Conservation (phyloP, 805 yeast genomes). For the Ascoidea asiatica region DNA sequence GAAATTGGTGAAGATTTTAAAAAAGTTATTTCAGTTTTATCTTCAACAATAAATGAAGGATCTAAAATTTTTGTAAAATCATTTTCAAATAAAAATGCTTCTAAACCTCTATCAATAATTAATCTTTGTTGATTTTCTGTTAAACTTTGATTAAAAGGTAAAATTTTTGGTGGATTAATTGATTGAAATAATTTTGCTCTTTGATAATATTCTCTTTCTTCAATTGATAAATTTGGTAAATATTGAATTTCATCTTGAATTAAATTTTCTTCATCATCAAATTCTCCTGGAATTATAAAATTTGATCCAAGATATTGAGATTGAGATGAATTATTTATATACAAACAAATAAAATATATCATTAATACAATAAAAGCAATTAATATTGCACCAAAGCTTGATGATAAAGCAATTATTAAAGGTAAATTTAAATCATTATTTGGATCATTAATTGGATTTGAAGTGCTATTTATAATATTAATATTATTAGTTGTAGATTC, state of each 20-base stretch:
- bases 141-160: constrained; percentile 6
- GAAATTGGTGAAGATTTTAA: constrained; percentile 3
- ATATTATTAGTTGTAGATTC: too few relatives aligned
- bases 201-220: constrained; percentile 1
- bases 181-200: constrained; percentile 2
- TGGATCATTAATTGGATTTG: too few relatives aligned
- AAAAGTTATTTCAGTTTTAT: constrained; percentile 9
- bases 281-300: constrained; percentile 1
- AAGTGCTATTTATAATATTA: too few relatives aligned
- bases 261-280: constrained; percentile 2
- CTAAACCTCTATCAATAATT: constrained; percentile 10
- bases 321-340: background rate
- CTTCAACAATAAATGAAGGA: constrained; percentile 5
- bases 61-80: background rate
- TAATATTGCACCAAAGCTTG: constrained; percentile 6
- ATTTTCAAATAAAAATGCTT: constrained; percentile 9
- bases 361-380: constrained; percentile 7
- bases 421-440: constrained; percentile 3
- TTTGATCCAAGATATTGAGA: background rate
- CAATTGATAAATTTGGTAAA: constrained; percentile 1
- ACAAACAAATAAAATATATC: constrained; percentile 8
- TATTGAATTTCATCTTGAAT: constrained; percentile 4
- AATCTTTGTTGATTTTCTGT: constrained; percentile 4
- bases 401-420: constrained; percentile 3
- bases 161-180: constrained; percentile 4